Conservation (phyloP, 176 grass and related monocot genomes). For the Musa troglodytarum region DNA sequence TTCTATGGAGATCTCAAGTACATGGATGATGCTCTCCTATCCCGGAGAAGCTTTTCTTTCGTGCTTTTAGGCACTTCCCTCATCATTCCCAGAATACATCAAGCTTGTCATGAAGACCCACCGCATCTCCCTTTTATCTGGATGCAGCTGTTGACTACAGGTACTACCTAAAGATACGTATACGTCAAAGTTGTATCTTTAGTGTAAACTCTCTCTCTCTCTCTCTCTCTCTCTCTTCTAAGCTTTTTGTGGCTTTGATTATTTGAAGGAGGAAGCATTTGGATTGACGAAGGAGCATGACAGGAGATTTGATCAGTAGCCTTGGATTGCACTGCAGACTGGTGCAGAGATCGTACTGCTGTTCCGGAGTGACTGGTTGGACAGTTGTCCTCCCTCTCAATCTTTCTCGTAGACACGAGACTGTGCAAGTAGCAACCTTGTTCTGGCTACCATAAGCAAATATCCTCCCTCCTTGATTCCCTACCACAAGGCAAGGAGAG, state of each 20-base stretch:
- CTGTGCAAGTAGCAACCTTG: conserved; percentile 33
- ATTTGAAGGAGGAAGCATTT: neutral
- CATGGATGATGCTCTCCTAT: neutral
- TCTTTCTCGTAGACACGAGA: conserved; percentile 29
- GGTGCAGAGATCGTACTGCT: conserved; percentile 17
- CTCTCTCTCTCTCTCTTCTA: too few relatives aligned
- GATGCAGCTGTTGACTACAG: conserved; percentile 14
- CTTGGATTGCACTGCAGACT: conserved; percentile 29
- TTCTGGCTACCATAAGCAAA: conserved; percentile 28
- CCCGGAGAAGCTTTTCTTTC: neutral
- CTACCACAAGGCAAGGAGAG: neutral
- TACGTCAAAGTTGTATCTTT: too few relatives aligned
- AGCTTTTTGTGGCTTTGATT: too few relatives aligned
- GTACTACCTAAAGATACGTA: conserved; percentile 1
- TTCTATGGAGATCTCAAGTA: neutral
- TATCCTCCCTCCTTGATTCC: conserved; percentile 1
- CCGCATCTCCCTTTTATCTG: conserved; percentile 33
- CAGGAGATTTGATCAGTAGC: conserved; percentile 6
- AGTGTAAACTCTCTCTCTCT: too few relatives aligned
- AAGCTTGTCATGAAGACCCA: conserved; percentile 25
- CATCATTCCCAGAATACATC: conserved; percentile 45
- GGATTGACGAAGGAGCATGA: neutral
- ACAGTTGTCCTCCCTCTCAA: conserved; percentile 41
- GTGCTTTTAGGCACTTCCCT: conserved; percentile 20
- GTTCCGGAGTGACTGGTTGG: conserved; percentile 41